phyloP scores from a whole-genome alignment of 2,329 filamentous ascomycete genomes.

The Trichoderma breve region DNA sequence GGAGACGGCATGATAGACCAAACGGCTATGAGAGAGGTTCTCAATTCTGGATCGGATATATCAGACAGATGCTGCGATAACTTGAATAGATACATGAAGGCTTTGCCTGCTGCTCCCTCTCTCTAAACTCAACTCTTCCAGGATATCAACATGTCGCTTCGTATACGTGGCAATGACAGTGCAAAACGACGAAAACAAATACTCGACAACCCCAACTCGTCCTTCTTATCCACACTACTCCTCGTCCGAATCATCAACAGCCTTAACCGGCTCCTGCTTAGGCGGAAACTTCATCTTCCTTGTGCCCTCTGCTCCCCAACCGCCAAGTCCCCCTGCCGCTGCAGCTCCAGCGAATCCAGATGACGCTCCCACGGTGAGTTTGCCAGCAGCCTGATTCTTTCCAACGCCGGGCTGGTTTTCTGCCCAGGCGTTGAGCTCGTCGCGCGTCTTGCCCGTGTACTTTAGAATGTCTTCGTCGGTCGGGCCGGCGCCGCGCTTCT shows the following conservation, averaged over 20 bases:
- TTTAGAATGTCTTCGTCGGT: constrained; percentile 41
- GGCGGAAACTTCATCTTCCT: constrained; percentile 40
- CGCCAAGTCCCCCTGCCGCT: constrained; percentile 33
- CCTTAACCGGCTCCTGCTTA: not conserved
- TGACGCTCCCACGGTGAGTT: constrained; percentile 30
- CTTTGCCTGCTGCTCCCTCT: not conserved
- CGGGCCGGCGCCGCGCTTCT: constrained; percentile 32
- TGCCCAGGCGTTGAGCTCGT: constrained; percentile 38
- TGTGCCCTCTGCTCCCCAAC: constrained; percentile 35
- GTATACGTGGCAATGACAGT: not conserved
- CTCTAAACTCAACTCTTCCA: not conserved
- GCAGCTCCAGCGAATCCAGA: constrained; percentile 33
- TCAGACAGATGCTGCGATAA: not conserved
- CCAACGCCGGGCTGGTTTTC: constrained; percentile 40
- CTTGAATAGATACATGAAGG: not conserved
- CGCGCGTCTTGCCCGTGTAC: constrained; percentile 41
- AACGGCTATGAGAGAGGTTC: not conserved
- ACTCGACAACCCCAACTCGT: not conserved
- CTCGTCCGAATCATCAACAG: constrained; percentile 10
- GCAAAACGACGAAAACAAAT: not conserved
- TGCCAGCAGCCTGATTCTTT: constrained; percentile 40
- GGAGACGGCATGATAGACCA: not conserved
- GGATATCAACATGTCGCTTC: not conserved
- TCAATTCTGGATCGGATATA: not conserved
- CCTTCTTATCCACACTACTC: not conserved